Evolutionary conservation across 345 rosid species (phyloP).

Genomic region (Raphanus raphanistrum): DNA sequence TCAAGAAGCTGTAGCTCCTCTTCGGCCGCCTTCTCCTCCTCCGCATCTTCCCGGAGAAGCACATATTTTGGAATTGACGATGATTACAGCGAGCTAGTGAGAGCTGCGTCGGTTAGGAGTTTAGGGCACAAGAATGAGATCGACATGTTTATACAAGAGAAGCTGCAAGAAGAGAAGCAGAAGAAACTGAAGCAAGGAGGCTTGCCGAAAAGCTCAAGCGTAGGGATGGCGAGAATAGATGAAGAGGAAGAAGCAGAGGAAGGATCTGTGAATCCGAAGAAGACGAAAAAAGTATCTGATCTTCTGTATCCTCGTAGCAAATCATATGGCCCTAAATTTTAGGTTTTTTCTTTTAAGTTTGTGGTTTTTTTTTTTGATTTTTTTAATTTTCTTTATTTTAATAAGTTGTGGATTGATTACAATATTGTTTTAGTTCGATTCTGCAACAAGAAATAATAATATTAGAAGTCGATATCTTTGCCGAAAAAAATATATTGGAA

Average conservation of each 20-base stretch:
- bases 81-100: conserved; percentile 60
- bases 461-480: neutral
- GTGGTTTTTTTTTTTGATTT: neutral
- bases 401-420: conserved; percentile 6
- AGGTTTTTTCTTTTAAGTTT: neutral
- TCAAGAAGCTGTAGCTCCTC: conserved; percentile 64
- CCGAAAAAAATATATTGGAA: neutral
- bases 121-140: conserved; percentile 56
- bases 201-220: conserved; percentile 55
- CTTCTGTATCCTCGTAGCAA: conserved; percentile 48
- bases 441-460: neutral
- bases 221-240: conserved; percentile 60
- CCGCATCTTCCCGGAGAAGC: conserved; percentile 29
- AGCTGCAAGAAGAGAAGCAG: too few species aligned
- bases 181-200: conserved; percentile 25
- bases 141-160: conserved; percentile 45
- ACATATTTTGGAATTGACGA: conserved; percentile 40
- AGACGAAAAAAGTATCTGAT: conserved; percentile 31
- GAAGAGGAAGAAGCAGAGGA: conserved; percentile 44
- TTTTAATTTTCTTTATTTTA: conserved; percentile 5
- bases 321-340: conserved; percentile 36
- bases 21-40: conserved; percentile 37
- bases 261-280: conserved; percentile 37
- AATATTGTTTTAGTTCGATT: neutral
- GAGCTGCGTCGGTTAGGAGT: conserved; percentile 63